Evolutionary conservation across 2,329 filamentous ascomycete genomes (phyloP).

Genomic region (Fusarium sp.): DNA sequence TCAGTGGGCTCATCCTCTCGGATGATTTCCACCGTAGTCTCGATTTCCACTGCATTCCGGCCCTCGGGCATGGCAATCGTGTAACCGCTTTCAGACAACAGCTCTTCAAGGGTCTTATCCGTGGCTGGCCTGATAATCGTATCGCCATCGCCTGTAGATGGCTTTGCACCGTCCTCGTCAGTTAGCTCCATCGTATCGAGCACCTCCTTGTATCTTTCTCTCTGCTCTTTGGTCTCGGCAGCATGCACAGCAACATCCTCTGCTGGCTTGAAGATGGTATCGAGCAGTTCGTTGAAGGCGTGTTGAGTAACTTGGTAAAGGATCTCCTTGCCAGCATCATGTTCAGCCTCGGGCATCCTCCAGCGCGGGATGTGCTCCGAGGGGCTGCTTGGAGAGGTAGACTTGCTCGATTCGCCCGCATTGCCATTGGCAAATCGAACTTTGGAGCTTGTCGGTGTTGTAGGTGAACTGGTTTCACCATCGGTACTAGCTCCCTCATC

Average conservation of each 20-base stretch:
- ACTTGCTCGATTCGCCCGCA: constrained; percentile 75
- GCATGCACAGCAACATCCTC: constrained; percentile 81
- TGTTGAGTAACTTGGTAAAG: constrained; percentile 93
- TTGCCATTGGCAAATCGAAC: constrained; percentile 80
- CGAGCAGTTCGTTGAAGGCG: constrained; percentile 89
- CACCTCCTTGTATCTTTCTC: constrained; percentile 65
- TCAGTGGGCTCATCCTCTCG: constrained; percentile 36
- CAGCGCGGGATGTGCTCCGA: constrained; percentile 82
- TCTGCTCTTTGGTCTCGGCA: constrained; percentile 69
- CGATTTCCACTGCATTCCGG: constrained; percentile 48
- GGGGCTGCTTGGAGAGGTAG: constrained; percentile 76
- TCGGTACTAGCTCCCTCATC: constrained; percentile 58
- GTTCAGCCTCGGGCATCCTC: constrained; percentile 82
- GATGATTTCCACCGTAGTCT: constrained; percentile 39
- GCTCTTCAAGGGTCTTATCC: constrained; percentile 46
- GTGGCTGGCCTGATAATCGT: constrained; percentile 23
- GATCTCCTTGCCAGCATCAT: constrained; percentile 86
- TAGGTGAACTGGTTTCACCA: constrained; percentile 56
- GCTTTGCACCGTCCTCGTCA: constrained; percentile 42
- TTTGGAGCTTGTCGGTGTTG: constrained; percentile 81
- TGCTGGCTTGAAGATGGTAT: constrained; percentile 83
- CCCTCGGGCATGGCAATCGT: constrained; percentile 48
- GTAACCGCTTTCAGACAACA: constrained; percentile 59
- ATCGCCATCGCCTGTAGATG: constrained; percentile 1
- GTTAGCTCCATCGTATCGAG: constrained; percentile 54